Evolutionary conservation across 129 eudicot genomes (phyloP).

Genomic region (Silybum marianum): DNA sequence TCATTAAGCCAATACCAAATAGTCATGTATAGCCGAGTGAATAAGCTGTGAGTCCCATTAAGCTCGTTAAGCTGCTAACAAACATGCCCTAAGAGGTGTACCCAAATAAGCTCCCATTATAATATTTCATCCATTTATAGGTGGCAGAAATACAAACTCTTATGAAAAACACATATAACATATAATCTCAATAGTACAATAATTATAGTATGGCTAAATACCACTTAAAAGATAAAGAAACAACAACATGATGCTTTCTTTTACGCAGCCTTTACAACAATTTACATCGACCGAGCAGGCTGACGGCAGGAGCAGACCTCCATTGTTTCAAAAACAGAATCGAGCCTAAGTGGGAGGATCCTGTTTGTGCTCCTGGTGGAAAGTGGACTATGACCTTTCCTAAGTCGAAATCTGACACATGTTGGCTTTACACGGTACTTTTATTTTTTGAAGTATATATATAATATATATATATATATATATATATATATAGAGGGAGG

Average conservation of each 20-base stretch:
- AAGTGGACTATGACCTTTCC: constrained; percentile 77
- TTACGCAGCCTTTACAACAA: constrained; percentile 81
- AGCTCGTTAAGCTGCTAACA: too few relatives aligned
- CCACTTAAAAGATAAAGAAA: neutral
- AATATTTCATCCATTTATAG: neutral
- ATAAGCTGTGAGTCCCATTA: too few relatives aligned
- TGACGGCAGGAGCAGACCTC: constrained; percentile 69
- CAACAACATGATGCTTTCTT: neutral
- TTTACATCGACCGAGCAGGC: constrained; percentile 77
- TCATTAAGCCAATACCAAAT: too few relatives aligned
- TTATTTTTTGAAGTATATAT: neutral
- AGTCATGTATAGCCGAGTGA: too few relatives aligned
- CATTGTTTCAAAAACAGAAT: constrained; percentile 82
- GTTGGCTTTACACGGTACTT: constrained; percentile 83
- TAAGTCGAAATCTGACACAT: constrained; percentile 67
- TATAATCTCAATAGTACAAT: neutral
- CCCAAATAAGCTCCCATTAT: neutral
- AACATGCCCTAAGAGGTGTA: too few relatives aligned
- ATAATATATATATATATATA: neutral
- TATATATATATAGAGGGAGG: too few relatives aligned
- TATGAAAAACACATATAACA: neutral
- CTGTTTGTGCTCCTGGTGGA: constrained; percentile 94
- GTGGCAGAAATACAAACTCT: neutral
- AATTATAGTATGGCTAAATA: neutral
- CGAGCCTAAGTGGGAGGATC: constrained; percentile 97